A percentile compares a stretch with the other conserved stretches of the same genome.
These are phyloP conservation scores for Guadua angustifolia DNA, from an alignment of 176 grass and related monocot genomes.

Conservation along the genomic window DNA sequence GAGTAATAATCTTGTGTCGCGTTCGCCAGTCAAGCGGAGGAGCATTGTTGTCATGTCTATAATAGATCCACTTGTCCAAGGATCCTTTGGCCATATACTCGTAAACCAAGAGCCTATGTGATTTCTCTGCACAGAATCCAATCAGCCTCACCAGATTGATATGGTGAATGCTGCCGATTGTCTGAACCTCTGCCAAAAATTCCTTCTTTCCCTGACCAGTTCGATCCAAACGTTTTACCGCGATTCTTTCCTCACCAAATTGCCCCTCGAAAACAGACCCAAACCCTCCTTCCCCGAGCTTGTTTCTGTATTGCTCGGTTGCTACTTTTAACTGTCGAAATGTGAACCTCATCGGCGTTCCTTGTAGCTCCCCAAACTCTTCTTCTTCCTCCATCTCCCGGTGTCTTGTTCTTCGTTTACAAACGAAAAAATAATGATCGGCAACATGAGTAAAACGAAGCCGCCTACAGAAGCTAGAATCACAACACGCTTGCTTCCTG, in stretches of 20 bases:
- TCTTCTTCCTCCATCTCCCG: slow-evolving; percentile 43
- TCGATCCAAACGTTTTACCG: slow-evolving; percentile 56
- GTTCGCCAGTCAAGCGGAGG: slow-evolving; percentile 39
- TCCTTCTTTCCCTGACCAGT: slow-evolving; percentile 42
- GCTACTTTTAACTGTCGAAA: slow-evolving; percentile 46
- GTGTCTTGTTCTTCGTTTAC: neutral
- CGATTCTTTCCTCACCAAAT: slow-evolving; percentile 41
- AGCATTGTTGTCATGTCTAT: neutral
- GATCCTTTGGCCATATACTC: slow-evolving; percentile 6
- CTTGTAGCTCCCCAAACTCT: slow-evolving; percentile 40
- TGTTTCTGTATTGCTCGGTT: slow-evolving; percentile 45
- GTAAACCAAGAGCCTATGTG: slow-evolving; percentile 49
- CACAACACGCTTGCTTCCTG: neutral
- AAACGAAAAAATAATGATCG: neutral
- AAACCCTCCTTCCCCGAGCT: slow-evolving; percentile 62
- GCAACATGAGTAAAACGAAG: neutral
- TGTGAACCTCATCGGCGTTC: slow-evolving; percentile 49
- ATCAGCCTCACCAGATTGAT: slow-evolving; percentile 56
- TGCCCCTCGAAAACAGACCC: slow-evolving; percentile 53
- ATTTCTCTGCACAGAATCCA: slow-evolving; percentile 59
- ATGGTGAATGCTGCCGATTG: slow-evolving; percentile 60
- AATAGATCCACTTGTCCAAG: no score
- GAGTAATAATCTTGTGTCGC: slow-evolving; percentile 20
- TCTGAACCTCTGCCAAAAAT: slow-evolving; percentile 60
- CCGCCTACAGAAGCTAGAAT: neutral